Conservation (phyloP, 331 rosid genomes). For the Malus hybrid region DNA sequence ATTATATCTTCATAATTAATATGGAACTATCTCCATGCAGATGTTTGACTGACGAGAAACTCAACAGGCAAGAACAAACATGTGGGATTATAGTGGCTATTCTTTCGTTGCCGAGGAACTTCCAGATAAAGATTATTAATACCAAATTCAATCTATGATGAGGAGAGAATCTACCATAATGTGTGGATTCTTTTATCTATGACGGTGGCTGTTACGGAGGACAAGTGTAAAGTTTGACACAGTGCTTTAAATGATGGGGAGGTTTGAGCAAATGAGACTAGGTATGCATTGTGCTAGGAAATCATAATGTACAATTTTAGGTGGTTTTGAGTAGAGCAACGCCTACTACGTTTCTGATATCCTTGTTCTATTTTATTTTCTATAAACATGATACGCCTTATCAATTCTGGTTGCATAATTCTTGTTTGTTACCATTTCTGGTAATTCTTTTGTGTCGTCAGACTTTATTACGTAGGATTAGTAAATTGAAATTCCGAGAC, state of each 20-base stretch:
- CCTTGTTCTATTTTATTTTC: background rate
- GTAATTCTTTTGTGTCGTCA: background rate
- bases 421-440: background rate
- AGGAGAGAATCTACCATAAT: conserved; percentile 6
- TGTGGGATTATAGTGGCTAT: conserved; percentile 12
- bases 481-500: background rate
- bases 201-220: conserved; percentile 10
- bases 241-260: conserved; percentile 2
- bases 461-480: background rate
- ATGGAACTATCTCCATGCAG: conserved; percentile 34
- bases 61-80: conserved; percentile 12
- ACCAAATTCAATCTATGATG: conserved; percentile 23
- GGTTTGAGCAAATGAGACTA: conserved; percentile 21
- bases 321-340: conserved; percentile 28
- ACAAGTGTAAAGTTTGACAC: conserved; percentile 5
- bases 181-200: conserved; percentile 20
- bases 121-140: conserved; percentile 18
- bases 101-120: conserved; percentile 23
- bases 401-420: background rate
- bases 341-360: conserved; percentile 10
- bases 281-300: conserved; percentile 36
- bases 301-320: conserved; percentile 25
- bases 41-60: conserved; percentile 40
- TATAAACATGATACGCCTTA: conserved; percentile 5
- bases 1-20: conserved; percentile 9